phyloP scores from a whole-genome alignment of 2,329 filamentous ascomycete genomes.

The Colletotrichum siamense region DNA sequence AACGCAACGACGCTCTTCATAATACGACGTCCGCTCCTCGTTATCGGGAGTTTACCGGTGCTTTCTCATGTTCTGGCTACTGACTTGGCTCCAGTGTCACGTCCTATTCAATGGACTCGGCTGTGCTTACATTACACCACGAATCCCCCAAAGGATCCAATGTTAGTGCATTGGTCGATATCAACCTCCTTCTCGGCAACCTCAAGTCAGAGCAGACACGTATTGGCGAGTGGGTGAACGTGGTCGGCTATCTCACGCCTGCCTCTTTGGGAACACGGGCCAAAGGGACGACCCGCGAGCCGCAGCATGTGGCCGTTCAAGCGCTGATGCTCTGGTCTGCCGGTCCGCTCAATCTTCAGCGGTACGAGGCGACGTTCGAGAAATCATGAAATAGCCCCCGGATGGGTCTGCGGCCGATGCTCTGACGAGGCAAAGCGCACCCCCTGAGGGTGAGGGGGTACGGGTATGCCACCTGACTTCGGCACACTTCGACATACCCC shows the following conservation, averaged over 20 bases:
- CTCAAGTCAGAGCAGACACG: constrained; percentile 68
- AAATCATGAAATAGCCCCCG: not conserved
- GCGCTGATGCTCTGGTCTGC: constrained; percentile 81
- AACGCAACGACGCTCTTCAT: not conserved
- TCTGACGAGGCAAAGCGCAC: not conserved
- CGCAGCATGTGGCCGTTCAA: constrained; percentile 60
- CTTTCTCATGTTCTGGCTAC: not conserved
- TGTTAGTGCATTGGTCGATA: constrained; percentile 67
- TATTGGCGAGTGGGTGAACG: constrained; percentile 86
- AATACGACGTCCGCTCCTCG: not conserved
- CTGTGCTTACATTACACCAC: constrained; percentile 72
- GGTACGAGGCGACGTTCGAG: constrained; percentile 19
- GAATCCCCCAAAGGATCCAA: constrained; percentile 56
- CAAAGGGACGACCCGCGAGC: constrained; percentile 12
- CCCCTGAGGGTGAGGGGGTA: not conserved
- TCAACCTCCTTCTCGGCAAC: constrained; percentile 72
- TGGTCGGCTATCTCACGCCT: constrained; percentile 77
- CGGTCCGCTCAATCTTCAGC: constrained; percentile 70
- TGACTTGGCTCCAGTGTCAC: constrained; percentile 49
- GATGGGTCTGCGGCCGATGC: not conserved
- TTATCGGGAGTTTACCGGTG: not conserved
- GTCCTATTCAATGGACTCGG: constrained; percentile 58
- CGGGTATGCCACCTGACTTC: not conserved
- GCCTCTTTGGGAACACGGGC: constrained; percentile 1
- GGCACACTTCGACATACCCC: not conserved